Percentiles rank a stretch among this genome's conserved stretches.
Evolutionary conservation across 805 yeast genomes (phyloP).

Genomic region (Teunomyces barrocoloradensis): DNA sequence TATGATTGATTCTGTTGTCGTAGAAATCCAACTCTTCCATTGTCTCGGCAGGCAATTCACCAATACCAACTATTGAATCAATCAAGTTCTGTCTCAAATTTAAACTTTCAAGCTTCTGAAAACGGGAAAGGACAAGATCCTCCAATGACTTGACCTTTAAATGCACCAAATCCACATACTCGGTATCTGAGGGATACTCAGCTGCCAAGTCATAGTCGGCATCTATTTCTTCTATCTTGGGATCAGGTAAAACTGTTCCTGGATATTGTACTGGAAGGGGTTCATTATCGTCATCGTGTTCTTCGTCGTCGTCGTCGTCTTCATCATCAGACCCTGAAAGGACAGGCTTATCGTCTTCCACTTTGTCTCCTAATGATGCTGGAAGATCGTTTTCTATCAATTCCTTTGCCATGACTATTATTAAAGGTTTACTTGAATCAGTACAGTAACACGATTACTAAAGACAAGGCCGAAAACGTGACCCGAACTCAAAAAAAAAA

Average conservation of each 20-base stretch:
- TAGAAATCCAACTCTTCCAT: conserved; percentile 83
- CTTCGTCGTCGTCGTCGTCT: conserved; percentile 19
- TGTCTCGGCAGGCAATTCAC: conserved; percentile 60
- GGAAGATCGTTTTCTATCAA: conserved; percentile 7
- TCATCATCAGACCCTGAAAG: conserved; percentile 22
- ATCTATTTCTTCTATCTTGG: conserved; percentile 52
- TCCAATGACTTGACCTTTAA: conserved; percentile 63
- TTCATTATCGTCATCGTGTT: conserved; percentile 22
- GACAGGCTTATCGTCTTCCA: conserved; percentile 6
- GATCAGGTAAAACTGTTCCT: conserved; percentile 45
- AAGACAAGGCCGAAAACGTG: neutral
- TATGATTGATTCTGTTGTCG: conserved; percentile 87
- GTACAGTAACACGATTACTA: neutral
- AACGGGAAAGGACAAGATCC: conserved; percentile 57
- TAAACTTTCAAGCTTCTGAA: conserved; percentile 54
- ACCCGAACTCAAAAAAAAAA: neutral
- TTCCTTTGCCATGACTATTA: neutral
- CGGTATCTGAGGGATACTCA: conserved; percentile 56
- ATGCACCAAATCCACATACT: conserved; percentile 64
- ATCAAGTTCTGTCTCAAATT: conserved; percentile 84
- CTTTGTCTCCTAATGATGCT: conserved; percentile 7
- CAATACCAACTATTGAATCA: conserved; percentile 54
- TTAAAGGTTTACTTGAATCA: neutral
- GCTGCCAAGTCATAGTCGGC: conserved; percentile 67
- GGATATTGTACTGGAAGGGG: conserved; percentile 41